A percentile compares a stretch with the other conserved stretches of the same genome.
These are phyloP conservation scores for Cryptococcus wingfieldii DNA, from an alignment of 1,284 basidiomycete species.

Conservation along the genomic window DNA sequence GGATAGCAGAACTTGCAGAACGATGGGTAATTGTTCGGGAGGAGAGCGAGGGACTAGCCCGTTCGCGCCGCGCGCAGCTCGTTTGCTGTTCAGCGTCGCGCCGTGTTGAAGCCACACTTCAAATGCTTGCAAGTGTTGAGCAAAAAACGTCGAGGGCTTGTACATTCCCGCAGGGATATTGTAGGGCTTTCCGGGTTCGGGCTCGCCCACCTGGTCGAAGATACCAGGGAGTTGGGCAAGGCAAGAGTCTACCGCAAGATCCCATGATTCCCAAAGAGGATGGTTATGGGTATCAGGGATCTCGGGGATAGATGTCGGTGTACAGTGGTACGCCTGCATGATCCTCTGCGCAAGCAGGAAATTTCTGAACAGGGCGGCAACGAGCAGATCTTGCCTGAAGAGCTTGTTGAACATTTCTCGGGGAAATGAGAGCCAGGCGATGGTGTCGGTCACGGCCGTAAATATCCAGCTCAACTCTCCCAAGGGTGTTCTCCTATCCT, in stretches of 20 bases:
- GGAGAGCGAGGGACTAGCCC: slow-evolving; percentile 22
- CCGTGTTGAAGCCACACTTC: slow-evolving; percentile 96
- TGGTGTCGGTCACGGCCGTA: slow-evolving; percentile 97
- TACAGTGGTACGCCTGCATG: slow-evolving; percentile 98
- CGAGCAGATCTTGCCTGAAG: slow-evolving; percentile 92
- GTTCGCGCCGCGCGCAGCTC: slow-evolving; percentile 49
- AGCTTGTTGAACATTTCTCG: slow-evolving; percentile 88
- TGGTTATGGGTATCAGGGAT: slow-evolving; percentile 89
- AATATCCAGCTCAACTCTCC: slow-evolving; percentile 99
- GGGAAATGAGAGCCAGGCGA: slow-evolving; percentile 97
- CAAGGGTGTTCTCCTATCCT: slow-evolving; percentile 89
- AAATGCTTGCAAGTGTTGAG: slow-evolving; percentile 94
- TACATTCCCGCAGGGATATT: slow-evolving; percentile 55
- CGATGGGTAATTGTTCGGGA: slow-evolving; percentile 94
- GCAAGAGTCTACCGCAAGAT: slow-evolving; percentile 94
- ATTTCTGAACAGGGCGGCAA: slow-evolving; percentile 93
- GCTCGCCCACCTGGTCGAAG: slow-evolving; percentile 58
- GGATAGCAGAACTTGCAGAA: slow-evolving; percentile 91
- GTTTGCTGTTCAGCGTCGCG: slow-evolving; percentile 50
- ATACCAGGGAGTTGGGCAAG: slow-evolving; percentile 85
- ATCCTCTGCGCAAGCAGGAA: slow-evolving; percentile 95
- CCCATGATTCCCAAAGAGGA: slow-evolving; percentile 95
- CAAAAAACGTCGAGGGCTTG: slow-evolving; percentile 88
- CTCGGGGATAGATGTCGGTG: slow-evolving; percentile 86
- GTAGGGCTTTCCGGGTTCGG: slow-evolving; percentile 41